phyloP scores from a whole-genome alignment of 176 grass and related monocot species.

The Phoenix roebelenii region DNA sequence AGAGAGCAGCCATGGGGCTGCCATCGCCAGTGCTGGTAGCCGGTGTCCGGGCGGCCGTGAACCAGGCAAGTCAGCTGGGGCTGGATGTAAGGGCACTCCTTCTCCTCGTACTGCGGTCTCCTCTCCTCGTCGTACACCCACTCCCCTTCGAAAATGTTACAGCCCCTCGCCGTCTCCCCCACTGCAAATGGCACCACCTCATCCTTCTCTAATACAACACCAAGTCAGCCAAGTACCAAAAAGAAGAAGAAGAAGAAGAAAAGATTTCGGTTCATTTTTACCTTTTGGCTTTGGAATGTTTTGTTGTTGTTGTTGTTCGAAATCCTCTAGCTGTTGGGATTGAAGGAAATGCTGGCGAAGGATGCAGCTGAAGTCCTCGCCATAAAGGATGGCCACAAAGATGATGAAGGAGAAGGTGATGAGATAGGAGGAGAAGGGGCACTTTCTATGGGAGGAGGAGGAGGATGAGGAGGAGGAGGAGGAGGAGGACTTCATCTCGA shows the following conservation, averaged over 20 bases:
- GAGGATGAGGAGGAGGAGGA: no score
- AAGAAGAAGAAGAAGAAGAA: no score
- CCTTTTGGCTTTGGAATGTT: no score
- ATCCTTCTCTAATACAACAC: slow-evolving; percentile 21
- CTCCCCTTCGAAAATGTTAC: slow-evolving; percentile 47
- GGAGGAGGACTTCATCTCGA: no score
- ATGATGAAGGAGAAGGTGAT: slow-evolving; percentile 64
- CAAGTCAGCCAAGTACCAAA: not conserved
- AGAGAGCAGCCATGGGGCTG: slow-evolving; percentile 65
- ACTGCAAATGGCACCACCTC: slow-evolving; percentile 15
- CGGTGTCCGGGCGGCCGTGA: slow-evolving; percentile 62
- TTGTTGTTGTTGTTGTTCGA: not conserved
- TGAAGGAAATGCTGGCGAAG: slow-evolving; percentile 46
- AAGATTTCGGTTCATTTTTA: no score
- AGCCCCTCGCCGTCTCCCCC: slow-evolving; percentile 22
- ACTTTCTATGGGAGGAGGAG: slow-evolving; percentile 5
- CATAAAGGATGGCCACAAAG: slow-evolving; percentile 68
- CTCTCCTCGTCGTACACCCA: slow-evolving; percentile 75
- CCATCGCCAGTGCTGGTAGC: slow-evolving; percentile 79
- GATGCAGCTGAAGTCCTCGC: slow-evolving; percentile 67
- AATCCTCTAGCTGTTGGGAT: not conserved
- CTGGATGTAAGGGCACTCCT: slow-evolving; percentile 81
- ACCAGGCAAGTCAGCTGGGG: slow-evolving; percentile 77
- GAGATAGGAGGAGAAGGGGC: slow-evolving; percentile 48
- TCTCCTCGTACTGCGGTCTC: slow-evolving; percentile 59